Evolutionary conservation across 148 eudicot species (phyloP).

Genomic region (Fagopyrum homotropicum): DNA sequence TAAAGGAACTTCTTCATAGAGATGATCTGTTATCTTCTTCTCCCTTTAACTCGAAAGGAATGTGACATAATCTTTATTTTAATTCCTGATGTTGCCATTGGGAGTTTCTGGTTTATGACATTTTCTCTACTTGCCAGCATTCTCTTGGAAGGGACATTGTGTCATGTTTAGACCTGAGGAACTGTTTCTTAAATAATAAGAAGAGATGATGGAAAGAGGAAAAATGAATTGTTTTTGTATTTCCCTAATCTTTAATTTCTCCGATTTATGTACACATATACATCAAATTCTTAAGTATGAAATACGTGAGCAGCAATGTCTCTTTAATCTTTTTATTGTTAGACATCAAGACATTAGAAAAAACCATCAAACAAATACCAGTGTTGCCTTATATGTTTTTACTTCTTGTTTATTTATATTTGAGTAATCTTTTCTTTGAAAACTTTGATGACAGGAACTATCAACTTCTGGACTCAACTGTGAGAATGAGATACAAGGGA

Average conservation of each 20-base stretch:
- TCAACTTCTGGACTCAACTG: not conserved
- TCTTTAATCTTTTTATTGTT: not conserved
- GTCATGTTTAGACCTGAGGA: not conserved
- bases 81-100: not conserved
- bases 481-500: slow-evolving; percentile 14
- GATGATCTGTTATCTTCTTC: not conserved
- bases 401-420: not conserved
- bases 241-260: not conserved
- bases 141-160: not conserved
- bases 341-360: not conserved
- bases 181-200: not conserved
- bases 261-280: not conserved
- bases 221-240: not conserved
- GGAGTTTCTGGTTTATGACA: not conserved
- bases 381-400: not conserved
- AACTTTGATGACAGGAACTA: not conserved
- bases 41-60: not conserved
- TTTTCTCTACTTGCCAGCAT: not conserved
- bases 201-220: not conserved
- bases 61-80: not conserved
- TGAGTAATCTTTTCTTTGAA: not conserved
- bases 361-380: not conserved
- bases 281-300: not conserved
- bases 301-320: not conserved
- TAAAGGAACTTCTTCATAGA: not conserved